These are phyloP conservation scores for Salmacisia buchloeana DNA, from an alignment of 1,284 basidiomycete genomes.

Conservation along the genomic window DNA sequence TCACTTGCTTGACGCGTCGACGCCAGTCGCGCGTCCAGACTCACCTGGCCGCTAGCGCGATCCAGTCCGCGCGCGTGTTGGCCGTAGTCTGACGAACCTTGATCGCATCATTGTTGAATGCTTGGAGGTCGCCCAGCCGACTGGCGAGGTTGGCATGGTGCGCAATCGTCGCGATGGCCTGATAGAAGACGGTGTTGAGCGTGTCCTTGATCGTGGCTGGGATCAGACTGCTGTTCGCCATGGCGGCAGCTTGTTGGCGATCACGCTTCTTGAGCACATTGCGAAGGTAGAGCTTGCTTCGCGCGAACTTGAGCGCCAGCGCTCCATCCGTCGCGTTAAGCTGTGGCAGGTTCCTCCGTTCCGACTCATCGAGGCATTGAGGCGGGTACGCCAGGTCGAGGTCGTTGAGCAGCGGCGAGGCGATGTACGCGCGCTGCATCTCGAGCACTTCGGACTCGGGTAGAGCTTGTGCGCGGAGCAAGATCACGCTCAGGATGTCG, in stretches of 20 bases:
- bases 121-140: constrained; percentile 43
- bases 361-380: constrained; percentile 19
- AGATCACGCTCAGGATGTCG: constrained; percentile 43
- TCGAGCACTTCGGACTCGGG: constrained; percentile 25
- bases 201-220: constrained; percentile 44
- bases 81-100: constrained; percentile 31
- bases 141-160: constrained; percentile 31
- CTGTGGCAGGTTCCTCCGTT: constrained; percentile 19
- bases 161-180: constrained; percentile 29
- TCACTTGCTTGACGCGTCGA: too few species aligned
- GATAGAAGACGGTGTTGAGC: constrained; percentile 41
- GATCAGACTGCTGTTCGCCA: constrained; percentile 38
- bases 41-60: constrained; percentile 38
- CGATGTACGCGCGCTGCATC: constrained; percentile 39
- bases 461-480: constrained; percentile 17
- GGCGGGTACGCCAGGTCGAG: constrained; percentile 40
- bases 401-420: constrained; percentile 38
- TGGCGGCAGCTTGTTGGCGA: constrained; percentile 35
- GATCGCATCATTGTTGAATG: constrained; percentile 44
- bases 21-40: too few species aligned
- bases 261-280: constrained; percentile 43
- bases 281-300: constrained; percentile 42
- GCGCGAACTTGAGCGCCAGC: constrained; percentile 43
- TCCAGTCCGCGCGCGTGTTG: constrained; percentile 37
- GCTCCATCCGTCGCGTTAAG: constrained; percentile 34